Base-by-base conservation (phyloP, 345 rosid genomes). In the Combretum micranthum region DNA sequence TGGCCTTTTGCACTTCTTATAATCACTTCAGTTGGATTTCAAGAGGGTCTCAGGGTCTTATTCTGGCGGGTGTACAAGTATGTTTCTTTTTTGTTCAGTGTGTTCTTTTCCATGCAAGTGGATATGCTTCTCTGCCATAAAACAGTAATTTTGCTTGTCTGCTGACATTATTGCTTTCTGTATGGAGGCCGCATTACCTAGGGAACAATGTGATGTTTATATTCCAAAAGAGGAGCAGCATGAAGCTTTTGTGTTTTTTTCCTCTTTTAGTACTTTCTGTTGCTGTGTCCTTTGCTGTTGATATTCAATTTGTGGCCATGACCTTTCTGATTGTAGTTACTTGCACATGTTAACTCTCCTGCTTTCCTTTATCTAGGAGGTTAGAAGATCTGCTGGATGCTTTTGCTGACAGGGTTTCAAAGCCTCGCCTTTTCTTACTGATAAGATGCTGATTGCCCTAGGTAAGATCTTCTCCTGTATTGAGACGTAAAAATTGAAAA, bases 51-150 rank as follows among this genome's bases (percentile, higher is more conserved):
- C 67, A 91, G 99, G 26, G 56, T 89, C 65, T 80, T 93, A 7
- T 78, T 93, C 72, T 93, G 97, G 99, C 83, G 69, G 69, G 65
- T 73, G 67, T 85, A 86, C 79, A 89, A 73, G 99, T 93, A 75
- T 77, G 79, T 46, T 42, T 44, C 43, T 50, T 26, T 46, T 53
- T 37, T 14, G 49, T 4, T 50, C 25, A 53, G 46, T 12, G 39
- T 32, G 9, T 32, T 32, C 39, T 32, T 32, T 25, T 32, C 9
- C 39, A 32, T 46, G 49, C 49, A 46, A 46, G 49, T 46, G 16
- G 49, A 46, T 46, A 46, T 46, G 19, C 39, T 5, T 32, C 1
- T 32, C 39, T 7, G 39, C 39, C 39, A 32, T 32, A 4, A 7
- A 7, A 32, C 39, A 32, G 39, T 25, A 25, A 32, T 32, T 32